Base-by-base conservation (phyloP, 768 basidiomycete genomes). In the Piloderma croceum region DNA sequence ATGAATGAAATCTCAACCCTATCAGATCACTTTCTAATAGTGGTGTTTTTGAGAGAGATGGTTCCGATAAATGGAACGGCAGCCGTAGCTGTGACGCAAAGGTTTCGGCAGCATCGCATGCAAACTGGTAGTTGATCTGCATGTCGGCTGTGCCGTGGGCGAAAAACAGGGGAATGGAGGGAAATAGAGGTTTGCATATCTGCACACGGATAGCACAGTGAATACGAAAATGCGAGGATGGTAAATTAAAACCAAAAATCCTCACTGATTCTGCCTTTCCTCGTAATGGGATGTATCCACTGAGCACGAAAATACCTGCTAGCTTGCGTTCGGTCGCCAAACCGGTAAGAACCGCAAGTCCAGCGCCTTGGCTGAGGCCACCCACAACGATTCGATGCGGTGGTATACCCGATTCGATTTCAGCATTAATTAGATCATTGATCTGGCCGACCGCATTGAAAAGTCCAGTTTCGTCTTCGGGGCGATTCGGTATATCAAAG, bases 311-410 rank as follows among this genome's bases (percentile, higher is more conserved):
- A 15, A 81, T 52, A 2, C 85, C 84, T 1, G 64, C 83, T 7
- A 84, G 63, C 41, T 69, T 73, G 38, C 73, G 64, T 24, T 50
- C 44, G 1, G 57, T 67, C 1, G 71, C 79, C 34, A 86, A 53
- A 5, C 71, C 80, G 3, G 73, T 72, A 39, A 84, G 59, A 7
- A 81, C 59, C 3, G 74, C 67, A 41, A 85, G 67, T 3, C 77
- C 74, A 29, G 73, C 80, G 15, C 83, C 85, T 55, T 88, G 85
- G 37, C 74, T 78, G 54, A 87, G 76, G 1, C 87, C 87, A 5
- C 82, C 86, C n/a, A 89, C 46, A 29, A 88, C 69, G 44, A 87
- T 77, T 31, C 79, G 69, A 24, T 71, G 55, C 17, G 74, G 60
- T 1, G 75, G 69, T 31, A 85, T 76, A 21, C 74, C 74, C 5